Conservation (phyloP, 495 filamentous ascomycete genomes). For the Cenococcum geophilum region DNA sequence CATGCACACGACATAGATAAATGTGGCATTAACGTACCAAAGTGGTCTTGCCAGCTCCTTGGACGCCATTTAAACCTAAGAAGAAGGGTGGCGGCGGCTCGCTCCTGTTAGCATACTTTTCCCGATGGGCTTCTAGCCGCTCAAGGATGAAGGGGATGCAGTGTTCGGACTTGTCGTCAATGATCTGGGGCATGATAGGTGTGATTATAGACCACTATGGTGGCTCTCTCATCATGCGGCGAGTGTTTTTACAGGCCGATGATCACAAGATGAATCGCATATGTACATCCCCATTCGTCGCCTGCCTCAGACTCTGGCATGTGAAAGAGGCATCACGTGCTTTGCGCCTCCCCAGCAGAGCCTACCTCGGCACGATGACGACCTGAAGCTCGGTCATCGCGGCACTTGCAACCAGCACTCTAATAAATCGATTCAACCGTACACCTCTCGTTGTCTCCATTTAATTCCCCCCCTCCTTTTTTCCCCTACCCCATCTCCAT, state of each 20-base stretch:
- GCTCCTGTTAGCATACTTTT: constrained; percentile 34
- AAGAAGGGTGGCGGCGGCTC: constrained; percentile 51
- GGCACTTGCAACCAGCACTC: neutral
- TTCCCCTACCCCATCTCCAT: neutral
- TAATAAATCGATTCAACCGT: neutral
- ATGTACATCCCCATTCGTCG: neutral
- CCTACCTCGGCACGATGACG: too few relatives aligned
- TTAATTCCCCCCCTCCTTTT: neutral
- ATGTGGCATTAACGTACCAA: constrained; percentile 48
- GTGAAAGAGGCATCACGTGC: neutral
- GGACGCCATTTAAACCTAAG: constrained; percentile 61
- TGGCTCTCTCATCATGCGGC: neutral
- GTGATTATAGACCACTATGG: neutral
- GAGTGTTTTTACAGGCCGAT: constrained; percentile 1
- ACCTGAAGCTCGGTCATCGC: too few relatives aligned
- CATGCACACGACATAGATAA: neutral
- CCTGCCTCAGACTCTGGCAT: neutral
- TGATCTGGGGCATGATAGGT: constrained; percentile 42
- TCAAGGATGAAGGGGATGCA: constrained; percentile 81
- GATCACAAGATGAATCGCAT: neutral
- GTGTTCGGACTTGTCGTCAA: constrained; percentile 82
- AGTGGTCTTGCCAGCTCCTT: constrained; percentile 88
- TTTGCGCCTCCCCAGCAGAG: neutral
- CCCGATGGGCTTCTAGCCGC: constrained; percentile 50
- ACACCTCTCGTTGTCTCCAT: neutral